A percentile compares a stretch with the other conserved stretches of the same genome.
phyloP scores from a whole-genome alignment of 306 rosid genomes.

The Cucumis cinereus region DNA sequence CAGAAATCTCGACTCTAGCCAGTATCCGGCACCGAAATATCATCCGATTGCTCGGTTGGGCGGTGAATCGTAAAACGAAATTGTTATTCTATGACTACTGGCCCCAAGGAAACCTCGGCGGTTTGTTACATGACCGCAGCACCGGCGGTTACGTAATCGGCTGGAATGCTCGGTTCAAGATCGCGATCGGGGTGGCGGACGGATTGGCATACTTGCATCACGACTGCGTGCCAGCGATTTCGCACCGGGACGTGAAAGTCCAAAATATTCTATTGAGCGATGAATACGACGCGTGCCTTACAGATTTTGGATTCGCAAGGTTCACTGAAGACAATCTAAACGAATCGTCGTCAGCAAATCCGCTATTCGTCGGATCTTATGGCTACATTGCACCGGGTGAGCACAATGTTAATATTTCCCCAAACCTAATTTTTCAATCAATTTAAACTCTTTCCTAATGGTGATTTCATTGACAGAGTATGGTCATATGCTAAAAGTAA shows the following conservation, averaged over 20 bases:
- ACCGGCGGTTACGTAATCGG: conserved; percentile 36
- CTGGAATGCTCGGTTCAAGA: conserved; percentile 80
- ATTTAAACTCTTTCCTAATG: background rate
- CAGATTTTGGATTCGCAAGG: conserved; percentile 81
- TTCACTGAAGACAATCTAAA: conserved; percentile 42
- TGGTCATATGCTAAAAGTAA: conserved; percentile 66
- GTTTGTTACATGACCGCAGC: conserved; percentile 55
- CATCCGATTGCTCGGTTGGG: conserved; percentile 77
- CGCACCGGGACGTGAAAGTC: conserved; percentile 87
- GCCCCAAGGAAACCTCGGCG: conserved; percentile 45
- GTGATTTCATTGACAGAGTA: conserved; percentile 36
- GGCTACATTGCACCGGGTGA: conserved; percentile 95
- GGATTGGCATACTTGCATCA: conserved; percentile 78
- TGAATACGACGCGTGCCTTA: conserved; percentile 60
- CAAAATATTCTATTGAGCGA: conserved; percentile 55
- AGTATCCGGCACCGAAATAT: conserved; percentile 80
- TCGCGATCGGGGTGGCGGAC: conserved; percentile 71
- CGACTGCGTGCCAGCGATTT: conserved; percentile 78
- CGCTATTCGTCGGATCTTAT: conserved; percentile 73
- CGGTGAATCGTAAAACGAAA: conserved; percentile 48
- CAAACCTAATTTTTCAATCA: background rate
- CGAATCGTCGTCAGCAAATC: conserved; percentile 38
- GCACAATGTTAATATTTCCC: background rate
- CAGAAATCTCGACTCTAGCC: conserved; percentile 69
- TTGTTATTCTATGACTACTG: conserved; percentile 55